These are phyloP conservation scores for Claviceps arundinis DNA, from an alignment of 2,329 filamentous ascomycete genomes.

Conservation along the genomic window DNA sequence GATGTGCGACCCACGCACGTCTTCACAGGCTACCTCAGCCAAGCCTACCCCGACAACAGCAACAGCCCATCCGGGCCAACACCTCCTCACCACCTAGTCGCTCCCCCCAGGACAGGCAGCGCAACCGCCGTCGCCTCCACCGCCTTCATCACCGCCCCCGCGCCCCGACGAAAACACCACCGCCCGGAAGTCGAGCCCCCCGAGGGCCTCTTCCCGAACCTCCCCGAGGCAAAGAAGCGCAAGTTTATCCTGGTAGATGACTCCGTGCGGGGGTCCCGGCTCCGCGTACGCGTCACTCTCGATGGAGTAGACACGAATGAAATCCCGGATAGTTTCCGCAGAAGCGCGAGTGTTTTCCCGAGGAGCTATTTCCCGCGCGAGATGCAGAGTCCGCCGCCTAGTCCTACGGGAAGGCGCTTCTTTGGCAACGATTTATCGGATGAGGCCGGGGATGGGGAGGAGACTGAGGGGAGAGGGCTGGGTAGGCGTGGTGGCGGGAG, in stretches of 20 bases:
- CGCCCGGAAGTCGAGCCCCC: slow-evolving; percentile 43
- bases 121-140: too few relatives aligned
- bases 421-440: slow-evolving; percentile 53
- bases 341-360: slow-evolving; percentile 78
- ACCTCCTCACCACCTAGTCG: slow-evolving; percentile 28
- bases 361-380: slow-evolving; percentile 86
- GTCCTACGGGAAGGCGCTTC: slow-evolving; percentile 60
- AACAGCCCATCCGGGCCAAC: slow-evolving; percentile 41
- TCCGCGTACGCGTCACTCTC: slow-evolving; percentile 85
- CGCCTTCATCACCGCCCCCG: too few relatives aligned
- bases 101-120: too few relatives aligned
- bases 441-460: slow-evolving; percentile 14
- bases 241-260: slow-evolving; percentile 97
- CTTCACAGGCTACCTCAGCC: slow-evolving; percentile 56
- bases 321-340: slow-evolving; percentile 90
- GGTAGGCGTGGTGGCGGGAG: slow-evolving; percentile 17
- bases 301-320: slow-evolving; percentile 89
- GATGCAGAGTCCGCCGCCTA: slow-evolving; percentile 76
- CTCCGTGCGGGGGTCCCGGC: slow-evolving; percentile 62
- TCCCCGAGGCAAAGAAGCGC: slow-evolving; percentile 80
- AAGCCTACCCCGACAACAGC: slow-evolving; percentile 37
- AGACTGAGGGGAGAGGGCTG: slow-evolving; percentile 33
- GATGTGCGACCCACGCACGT: slow-evolving; percentile 64
- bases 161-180: slow-evolving; percentile 21
- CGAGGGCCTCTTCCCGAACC: slow-evolving; percentile 68